Evolutionary conservation across 2,329 filamentous ascomycete species (phyloP).

Genomic region (Aspergillus calidoustus): DNA sequence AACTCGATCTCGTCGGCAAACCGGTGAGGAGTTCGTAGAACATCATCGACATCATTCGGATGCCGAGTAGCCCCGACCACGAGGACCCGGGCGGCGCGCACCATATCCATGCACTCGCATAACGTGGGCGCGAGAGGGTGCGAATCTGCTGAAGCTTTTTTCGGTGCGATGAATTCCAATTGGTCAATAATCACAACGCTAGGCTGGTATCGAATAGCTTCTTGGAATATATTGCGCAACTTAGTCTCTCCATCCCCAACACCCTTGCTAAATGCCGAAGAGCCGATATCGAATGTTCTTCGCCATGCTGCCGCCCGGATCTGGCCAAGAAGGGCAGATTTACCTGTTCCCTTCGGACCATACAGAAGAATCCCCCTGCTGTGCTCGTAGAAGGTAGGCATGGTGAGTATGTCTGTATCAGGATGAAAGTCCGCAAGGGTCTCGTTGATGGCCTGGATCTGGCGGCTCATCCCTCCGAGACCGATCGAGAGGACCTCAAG

Average conservation of each 20-base stretch:
- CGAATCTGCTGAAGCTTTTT: slow-evolving; percentile 55
- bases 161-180: slow-evolving; percentile 70
- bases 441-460: slow-evolving; percentile 68
- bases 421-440: slow-evolving; percentile 63
- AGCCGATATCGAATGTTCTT: slow-evolving; percentile 60
- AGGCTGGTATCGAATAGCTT: slow-evolving; percentile 70
- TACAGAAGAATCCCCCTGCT: slow-evolving; percentile 72
- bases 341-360: slow-evolving; percentile 83
- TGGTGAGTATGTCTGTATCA: slow-evolving; percentile 32
- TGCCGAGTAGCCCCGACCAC: slow-evolving; percentile 78
- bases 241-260: slow-evolving; percentile 54
- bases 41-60: slow-evolving; percentile 71
- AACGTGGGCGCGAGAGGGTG: slow-evolving; percentile 46
- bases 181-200: slow-evolving; percentile 81
- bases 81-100: slow-evolving; percentile 62
- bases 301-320: slow-evolving; percentile 73
- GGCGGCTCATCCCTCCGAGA: slow-evolving; percentile 70
- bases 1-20: slow-evolving; percentile 73
- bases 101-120: slow-evolving; percentile 42
- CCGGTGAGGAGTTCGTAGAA: slow-evolving; percentile 67
- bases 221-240: slow-evolving; percentile 70
- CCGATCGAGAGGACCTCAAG: slow-evolving; percentile 48
- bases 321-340: slow-evolving; percentile 72
- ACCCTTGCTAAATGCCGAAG: slow-evolving; percentile 38
- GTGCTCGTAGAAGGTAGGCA: slow-evolving; percentile 48